These are phyloP conservation scores for Aspergillus kassunensis DNA, from an alignment of 495 filamentous ascomycete species.

Conservation along the genomic window DNA sequence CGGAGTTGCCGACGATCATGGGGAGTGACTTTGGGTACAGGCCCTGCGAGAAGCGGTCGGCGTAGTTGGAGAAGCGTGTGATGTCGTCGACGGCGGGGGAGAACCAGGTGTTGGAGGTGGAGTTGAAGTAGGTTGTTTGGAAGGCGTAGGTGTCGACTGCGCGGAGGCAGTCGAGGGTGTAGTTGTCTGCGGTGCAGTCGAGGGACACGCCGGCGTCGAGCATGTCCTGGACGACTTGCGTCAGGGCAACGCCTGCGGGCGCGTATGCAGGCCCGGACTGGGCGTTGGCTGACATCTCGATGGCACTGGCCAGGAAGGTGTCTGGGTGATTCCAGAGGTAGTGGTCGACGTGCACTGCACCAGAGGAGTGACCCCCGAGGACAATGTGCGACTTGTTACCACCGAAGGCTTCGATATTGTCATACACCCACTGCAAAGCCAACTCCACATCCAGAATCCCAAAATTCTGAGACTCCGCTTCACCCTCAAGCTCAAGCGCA, in stretches of 20 bases:
- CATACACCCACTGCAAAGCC: slow-evolving; percentile 23
- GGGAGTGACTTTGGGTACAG: slow-evolving; percentile 22
- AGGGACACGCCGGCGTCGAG: slow-evolving; percentile 19
- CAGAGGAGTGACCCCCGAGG: slow-evolving; percentile 25
- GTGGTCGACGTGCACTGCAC: slow-evolving; percentile 25
- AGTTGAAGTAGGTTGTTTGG: slow-evolving; percentile 26
- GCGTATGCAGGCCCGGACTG: slow-evolving; percentile 21
- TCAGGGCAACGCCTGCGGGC: slow-evolving; percentile 19
- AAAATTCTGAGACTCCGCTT: slow-evolving; percentile 29
- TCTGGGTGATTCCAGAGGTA: slow-evolving; percentile 27
- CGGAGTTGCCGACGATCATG: slow-evolving; percentile 27
- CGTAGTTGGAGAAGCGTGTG: slow-evolving; percentile 25
- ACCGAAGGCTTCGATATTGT: slow-evolving; percentile 26
- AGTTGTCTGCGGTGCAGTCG: slow-evolving; percentile 16
- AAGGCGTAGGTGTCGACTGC: slow-evolving; percentile 20
- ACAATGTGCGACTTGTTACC: slow-evolving; percentile 25
- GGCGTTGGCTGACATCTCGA: slow-evolving; percentile 29
- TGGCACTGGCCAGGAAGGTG: slow-evolving; percentile 26
- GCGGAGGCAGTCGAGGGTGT: slow-evolving; percentile 25
- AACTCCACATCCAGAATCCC: slow-evolving; percentile 26
- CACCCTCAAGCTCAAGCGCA: slow-evolving; percentile 22
- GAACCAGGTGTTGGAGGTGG: slow-evolving; percentile 28
- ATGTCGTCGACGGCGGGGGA: slow-evolving; percentile 20
- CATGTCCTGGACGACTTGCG: slow-evolving; percentile 21
- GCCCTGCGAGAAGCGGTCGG: slow-evolving; percentile 18